These are phyloP conservation scores for Bothriochloa decipiens DNA, from an alignment of 176 grass and related monocot genomes.

Conservation along the genomic window DNA sequence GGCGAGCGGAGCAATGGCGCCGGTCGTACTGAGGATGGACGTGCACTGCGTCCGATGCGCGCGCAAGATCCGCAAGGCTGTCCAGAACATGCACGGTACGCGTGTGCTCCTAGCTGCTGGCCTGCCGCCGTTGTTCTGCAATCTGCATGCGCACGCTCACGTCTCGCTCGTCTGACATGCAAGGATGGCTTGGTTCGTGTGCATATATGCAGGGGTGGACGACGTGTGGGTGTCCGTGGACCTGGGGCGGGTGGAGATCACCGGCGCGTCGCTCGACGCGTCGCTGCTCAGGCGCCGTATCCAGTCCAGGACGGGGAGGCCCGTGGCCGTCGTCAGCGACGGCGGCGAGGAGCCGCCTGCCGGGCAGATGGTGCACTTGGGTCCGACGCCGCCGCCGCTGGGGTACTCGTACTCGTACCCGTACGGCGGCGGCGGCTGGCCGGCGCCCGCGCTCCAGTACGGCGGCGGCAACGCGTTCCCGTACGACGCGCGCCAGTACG, in stretches of 20 bases:
- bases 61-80: neutral
- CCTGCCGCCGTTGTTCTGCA: neutral
- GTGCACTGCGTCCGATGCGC: conserved; percentile 22
- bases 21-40: conserved; percentile 7
- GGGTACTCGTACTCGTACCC: neutral
- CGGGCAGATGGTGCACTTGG: neutral
- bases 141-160: neutral
- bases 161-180: neutral
- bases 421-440: neutral
- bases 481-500: neutral
- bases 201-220: conserved; percentile 26
- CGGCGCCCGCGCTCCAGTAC: neutral
- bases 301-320: neutral
- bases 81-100: neutral
- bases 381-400: neutral
- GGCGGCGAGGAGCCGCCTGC: neutral
- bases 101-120: neutral
- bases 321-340: neutral
- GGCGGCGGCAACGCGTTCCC: neutral
- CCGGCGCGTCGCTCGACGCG: conserved; percentile 14
- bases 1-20: conserved; percentile 16
- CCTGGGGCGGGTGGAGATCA: conserved; percentile 1
- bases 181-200: neutral
- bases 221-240: neutral
- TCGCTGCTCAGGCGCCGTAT: neutral